Conservation (phyloP, 139 green algal genomes). For the Micractinium conductrix region DNA sequence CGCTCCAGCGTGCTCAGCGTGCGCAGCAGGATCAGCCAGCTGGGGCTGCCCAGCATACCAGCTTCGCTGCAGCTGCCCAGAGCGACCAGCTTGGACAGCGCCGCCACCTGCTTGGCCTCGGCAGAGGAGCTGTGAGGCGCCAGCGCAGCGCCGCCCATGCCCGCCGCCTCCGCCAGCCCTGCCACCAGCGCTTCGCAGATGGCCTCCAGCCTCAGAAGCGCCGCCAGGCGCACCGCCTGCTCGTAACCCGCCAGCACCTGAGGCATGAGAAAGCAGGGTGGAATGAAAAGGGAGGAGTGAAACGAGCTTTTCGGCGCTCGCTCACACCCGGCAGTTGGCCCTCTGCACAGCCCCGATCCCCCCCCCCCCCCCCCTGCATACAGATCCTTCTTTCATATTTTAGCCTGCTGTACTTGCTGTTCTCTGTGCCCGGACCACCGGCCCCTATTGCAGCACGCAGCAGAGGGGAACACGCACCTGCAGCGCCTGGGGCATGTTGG, state of each 20-base stretch:
- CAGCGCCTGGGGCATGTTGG: slow-evolving; percentile 30
- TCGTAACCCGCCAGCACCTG: slow-evolving; percentile 57
- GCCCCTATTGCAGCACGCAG: background rate
- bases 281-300: no score
- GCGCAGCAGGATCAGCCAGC: slow-evolving; percentile 80
- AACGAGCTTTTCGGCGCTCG: no score
- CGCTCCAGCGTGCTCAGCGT: slow-evolving; percentile 73
- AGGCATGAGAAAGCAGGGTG: no score
- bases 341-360: no score
- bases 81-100: slow-evolving; percentile 67
- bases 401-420: no score
- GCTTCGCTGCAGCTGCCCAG: slow-evolving; percentile 66
- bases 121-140: slow-evolving; percentile 20
- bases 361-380: no score
- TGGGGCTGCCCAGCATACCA: slow-evolving; percentile 68
- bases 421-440: no score
- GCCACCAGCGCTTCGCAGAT: slow-evolving; percentile 61
- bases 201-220: slow-evolving; percentile 69
- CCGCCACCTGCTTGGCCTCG: slow-evolving; percentile 62
- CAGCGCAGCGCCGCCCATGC: slow-evolving; percentile 25
- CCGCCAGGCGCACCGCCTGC: slow-evolving; percentile 62
- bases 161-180: slow-evolving; percentile 52
- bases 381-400: no score
- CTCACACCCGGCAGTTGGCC: no score
- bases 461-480: background rate